Percentiles rank a stretch among this genome's conserved stretches.
phyloP scores from a whole-genome alignment of 2,329 filamentous ascomycete species.

The Trichophyton schoenleinii region DNA sequence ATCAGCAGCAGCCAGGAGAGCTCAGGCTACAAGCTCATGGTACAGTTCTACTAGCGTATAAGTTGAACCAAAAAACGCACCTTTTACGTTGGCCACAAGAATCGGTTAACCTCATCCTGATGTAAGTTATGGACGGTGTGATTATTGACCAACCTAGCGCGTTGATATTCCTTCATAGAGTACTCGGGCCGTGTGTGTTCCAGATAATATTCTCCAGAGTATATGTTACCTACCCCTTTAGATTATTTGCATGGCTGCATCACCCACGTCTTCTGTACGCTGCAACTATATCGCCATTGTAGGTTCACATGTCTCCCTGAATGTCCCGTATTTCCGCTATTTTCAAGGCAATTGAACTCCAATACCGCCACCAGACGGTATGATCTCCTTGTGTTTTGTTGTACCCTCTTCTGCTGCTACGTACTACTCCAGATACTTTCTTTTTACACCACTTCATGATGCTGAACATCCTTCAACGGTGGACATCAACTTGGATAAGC shows the following conservation, averaged over 20 bases:
- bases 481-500: not conserved
- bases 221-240: not conserved
- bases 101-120: not conserved
- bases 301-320: not conserved
- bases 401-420: not conserved
- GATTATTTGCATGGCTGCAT: not conserved
- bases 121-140: not conserved
- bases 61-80: not conserved
- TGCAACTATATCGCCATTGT: not conserved
- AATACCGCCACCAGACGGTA: not conserved
- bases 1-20: slow-evolving; percentile 18
- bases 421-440: not conserved
- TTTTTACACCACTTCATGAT: not conserved
- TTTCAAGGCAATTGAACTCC: not conserved
- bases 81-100: not conserved
- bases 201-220: not conserved
- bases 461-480: not conserved
- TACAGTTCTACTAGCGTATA: not conserved
- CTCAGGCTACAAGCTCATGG: not conserved
- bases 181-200: not conserved
- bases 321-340: not conserved
- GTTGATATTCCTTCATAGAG: not conserved
- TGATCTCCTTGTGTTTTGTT: not conserved
- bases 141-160: not conserved
- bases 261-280: not conserved